Percentiles rank a stretch among this genome's conserved stretches.
These are phyloP conservation scores for Cicer cuneatum DNA, from an alignment of 306 rosid species.

Conservation along the genomic window DNA sequence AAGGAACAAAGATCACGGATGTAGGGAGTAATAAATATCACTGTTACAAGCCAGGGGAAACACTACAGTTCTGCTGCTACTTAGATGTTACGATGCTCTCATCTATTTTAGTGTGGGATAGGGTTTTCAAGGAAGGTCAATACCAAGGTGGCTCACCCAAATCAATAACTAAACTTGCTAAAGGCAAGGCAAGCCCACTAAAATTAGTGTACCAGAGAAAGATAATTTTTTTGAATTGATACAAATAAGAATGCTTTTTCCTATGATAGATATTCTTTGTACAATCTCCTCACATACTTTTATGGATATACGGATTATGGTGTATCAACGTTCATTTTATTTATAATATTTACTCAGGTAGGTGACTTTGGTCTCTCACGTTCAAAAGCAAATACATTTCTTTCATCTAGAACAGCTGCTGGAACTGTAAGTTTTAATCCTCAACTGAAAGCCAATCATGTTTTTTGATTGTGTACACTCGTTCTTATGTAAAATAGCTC, in stretches of 20 bases:
- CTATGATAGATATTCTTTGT: constrained; percentile 11
- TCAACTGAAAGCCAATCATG: constrained; percentile 9
- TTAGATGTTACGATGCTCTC: background rate
- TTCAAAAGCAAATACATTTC: constrained; percentile 83
- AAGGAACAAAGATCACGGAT: no score
- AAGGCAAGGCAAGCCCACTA: constrained; percentile 1
- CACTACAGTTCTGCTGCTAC: constrained; percentile 2
- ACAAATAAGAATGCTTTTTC: background rate
- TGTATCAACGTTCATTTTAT: constrained; percentile 26
- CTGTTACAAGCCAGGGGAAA: constrained; percentile 9
- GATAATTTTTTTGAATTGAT: background rate
- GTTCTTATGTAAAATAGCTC: constrained; percentile 6
- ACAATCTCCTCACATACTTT: background rate
- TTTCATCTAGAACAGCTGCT: constrained; percentile 92
- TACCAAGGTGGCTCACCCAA: constrained; percentile 1
- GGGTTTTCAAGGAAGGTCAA: constrained; percentile 16
- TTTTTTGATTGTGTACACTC: background rate
- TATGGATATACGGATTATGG: constrained; percentile 22
- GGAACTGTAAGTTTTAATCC: constrained; percentile 81
- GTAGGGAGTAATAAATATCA: background rate
- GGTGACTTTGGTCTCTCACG: constrained; percentile 97
- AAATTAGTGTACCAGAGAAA: background rate
- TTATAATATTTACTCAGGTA: constrained; percentile 59
- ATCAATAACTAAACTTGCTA: constrained; percentile 10
- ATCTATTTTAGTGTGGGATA: background rate